Evolutionary conservation across 176 grass and related monocot species (phyloP).

Genomic region (Aegilops tauschii): DNA sequence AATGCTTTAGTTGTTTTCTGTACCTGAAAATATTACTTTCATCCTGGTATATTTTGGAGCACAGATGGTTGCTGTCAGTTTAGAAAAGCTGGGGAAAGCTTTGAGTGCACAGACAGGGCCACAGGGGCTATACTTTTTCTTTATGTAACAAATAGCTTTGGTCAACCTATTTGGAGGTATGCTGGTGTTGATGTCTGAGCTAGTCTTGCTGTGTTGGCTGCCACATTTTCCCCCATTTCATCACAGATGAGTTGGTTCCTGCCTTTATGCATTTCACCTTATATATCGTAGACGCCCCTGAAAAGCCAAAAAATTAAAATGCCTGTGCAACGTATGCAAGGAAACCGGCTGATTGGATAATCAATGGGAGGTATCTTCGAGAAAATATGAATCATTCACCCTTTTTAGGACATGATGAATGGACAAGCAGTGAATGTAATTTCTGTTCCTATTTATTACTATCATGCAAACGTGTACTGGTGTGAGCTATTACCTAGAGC

Average conservation of each 20-base stretch:
- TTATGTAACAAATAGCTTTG: constrained; percentile 34
- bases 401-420: neutral
- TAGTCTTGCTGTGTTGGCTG: neutral
- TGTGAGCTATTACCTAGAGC: neutral
- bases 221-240: neutral
- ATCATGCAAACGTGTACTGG: neutral
- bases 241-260: neutral
- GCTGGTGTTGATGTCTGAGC: constrained; percentile 42
- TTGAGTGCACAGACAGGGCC: no score
- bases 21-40: no score
- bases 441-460: neutral
- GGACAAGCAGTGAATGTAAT: neutral
- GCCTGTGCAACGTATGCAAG: neutral
- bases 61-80: no score
- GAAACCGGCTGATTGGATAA: neutral
- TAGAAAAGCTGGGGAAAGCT: no score
- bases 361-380: neutral
- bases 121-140: no score
- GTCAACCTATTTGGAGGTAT: constrained; percentile 86
- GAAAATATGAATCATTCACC: neutral
- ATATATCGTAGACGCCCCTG: neutral
- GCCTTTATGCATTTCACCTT: neutral
- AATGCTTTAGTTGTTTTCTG: no score
- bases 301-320: neutral
- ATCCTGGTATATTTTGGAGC: no score